Evolutionary conservation across 176 grass and related monocot species (phyloP), one percentile per base, ranked within the genome.

Genomic region (Juncus effusus): DNA sequence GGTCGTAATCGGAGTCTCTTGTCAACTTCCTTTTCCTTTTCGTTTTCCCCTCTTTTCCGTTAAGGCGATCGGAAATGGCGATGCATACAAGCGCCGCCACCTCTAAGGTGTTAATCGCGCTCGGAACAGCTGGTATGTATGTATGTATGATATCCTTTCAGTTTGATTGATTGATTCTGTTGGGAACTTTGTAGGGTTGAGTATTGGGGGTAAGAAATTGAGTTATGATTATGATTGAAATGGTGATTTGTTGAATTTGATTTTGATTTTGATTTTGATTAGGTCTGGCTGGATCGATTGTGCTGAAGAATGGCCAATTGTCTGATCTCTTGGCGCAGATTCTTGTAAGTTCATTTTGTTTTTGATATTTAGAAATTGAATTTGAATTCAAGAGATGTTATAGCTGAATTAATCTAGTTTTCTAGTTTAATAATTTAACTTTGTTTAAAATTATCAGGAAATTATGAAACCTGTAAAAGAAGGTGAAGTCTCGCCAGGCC

Each of bases 21-120:
- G n/a, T 37, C 40, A 47, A 57, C 6, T 7, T 13, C 36, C 1
- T n/a, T n/a, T n/a, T n/a, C 57, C 13, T 65, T 15, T 36, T 13
- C 39, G 28, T 63, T 7, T n/a, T n/a, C n/a, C n/a, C n/a, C n/a
- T n/a, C n/a, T n/a, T n/a, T n/a, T n/a, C 68, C 71, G 7, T 63
- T 41, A 19, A 64, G 12, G 38, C 44, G 11, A 40, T 52, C 15
- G 72, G 59, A 14, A 78, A 97, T 97, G 93, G 85, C 88, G 75
- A 86, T 80, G 88, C 85, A 97, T 11, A 78, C 84, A 19, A 85
- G 88, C 64, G 75, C 85, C 51, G 76, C 93, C 44, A 79, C 88
- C 77, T 86, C 93, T 55, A 97, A 97, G 67, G 93, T 92, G 56
- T 63, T 97, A 72, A 89, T 97, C 65, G 85, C 88, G 51, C 85